Base-by-base conservation (phyloP, 2,329 filamentous ascomycete genomes). In the Fragosphaeria purpurea region DNA sequence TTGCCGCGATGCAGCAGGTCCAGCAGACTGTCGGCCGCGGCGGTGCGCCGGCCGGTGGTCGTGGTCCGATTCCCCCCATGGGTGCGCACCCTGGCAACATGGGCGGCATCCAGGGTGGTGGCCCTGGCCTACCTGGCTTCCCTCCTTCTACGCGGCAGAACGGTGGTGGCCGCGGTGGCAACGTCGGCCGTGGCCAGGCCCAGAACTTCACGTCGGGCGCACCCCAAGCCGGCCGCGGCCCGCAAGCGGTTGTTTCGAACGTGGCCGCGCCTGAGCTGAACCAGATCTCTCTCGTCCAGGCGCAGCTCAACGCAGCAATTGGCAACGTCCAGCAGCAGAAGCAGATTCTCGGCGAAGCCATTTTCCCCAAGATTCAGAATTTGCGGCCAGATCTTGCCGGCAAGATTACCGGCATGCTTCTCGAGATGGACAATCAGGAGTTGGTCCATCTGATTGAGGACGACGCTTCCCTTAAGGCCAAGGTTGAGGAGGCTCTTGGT, bases 331-430 rank as follows among this genome's bases (percentile, higher is more conserved):
- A 78, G 46, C 88, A 95, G 74, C 93, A 97, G 79, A 98, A 98
- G 83, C 93, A 98, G 79, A 88, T 97, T 70, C 83, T 98, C 50
- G 93, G 93, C 68, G 93, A 98, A 75, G 84, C 88, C 61, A 86
- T 98, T 62, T 98, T 97, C 80, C 93, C 93, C 66, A 98, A 97
- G 85, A 97, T 98, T 64, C 83, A 90, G 70, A 82, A 81, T 60
- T 84, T 95, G 71, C 93, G 98, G 76, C 86, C 89, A 54, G 90
- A 96, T 63, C 79, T 98, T 63, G 93, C 93, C 56, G 93, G 93
- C 67, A 98, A 98, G 84, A 97, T 98, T 70, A 98, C 93, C 55
- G 93, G 93, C 73, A 98, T 98, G 93, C 85, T 98, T 63, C 74
- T 98, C 62, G 93, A 98, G 80, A 98, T 98, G 93, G 93, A 97